Base-by-base conservation (phyloP, 192 early-diverging fungal species). In the Kappamyces sp. region DNA sequence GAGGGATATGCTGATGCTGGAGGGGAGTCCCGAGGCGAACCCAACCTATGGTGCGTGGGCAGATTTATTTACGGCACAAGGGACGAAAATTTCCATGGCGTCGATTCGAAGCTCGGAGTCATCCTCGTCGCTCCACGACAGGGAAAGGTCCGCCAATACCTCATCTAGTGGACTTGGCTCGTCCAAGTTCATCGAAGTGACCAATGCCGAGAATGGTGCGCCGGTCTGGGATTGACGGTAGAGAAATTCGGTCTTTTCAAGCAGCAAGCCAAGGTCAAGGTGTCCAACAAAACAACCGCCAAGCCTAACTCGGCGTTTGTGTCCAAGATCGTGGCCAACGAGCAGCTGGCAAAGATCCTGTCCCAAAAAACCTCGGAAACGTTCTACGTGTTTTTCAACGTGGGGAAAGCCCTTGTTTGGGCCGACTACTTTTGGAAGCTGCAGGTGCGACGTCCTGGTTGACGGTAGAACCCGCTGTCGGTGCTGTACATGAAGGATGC, bases 381-480 rank as follows among this genome's bases (percentile, higher is more conserved):
- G 38, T 81, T 83, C 0, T 87, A 86, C 64, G 54, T 91, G 40
- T 88, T 91, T 64, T 78, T 78, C 62, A 93, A 91, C 52, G 67
- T 76, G 22, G 91, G 91, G 4, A 59, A 73, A 30, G 76, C 76
- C 22, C 83, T 93, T 59, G 64, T 80, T 22, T 93, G 87, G 87
- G 77, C 73, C 40, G 86, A 91, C 57, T 75, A 84, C 48, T 42
- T 61, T 7, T 70, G 74, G 12, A 69, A 79, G 14, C 71, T 80
- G 12, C 80, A 80, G 76, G 89, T 87, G 68, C 48, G n/a, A n/a
- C n/a, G n/a, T 57, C 34, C n/a, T 38, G n/a, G 42, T 5, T 32
- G 14, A 58, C 57, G 14, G 15, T 37, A 89, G 83, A 87, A 93
- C 31, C 86, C 89, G 0, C 71, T 98, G 36, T 89, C 91, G 5